A percentile compares a stretch with the other conserved stretches of the same genome.
These are phyloP conservation scores for Daldinia grandis DNA, from an alignment of 495 filamentous ascomycete genomes.

Conservation along the genomic window DNA sequence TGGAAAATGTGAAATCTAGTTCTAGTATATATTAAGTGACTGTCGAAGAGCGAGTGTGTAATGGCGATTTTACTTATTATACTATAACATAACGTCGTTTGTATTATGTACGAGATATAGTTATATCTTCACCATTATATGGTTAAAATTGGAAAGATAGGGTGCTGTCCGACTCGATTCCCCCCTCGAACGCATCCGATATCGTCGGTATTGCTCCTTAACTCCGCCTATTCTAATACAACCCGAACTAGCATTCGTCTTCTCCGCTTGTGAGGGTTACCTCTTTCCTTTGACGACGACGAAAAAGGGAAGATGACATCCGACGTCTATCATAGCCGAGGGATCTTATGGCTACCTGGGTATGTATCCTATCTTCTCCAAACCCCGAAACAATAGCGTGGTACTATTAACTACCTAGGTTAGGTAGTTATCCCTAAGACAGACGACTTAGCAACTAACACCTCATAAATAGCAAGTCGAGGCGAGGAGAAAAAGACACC, in stretches of 20 bases:
- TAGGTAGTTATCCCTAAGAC: neutral
- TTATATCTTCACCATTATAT: neutral
- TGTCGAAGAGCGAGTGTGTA: neutral
- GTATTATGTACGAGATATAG: neutral
- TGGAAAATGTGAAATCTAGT: neutral
- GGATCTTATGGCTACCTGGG: neutral
- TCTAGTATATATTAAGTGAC: neutral
- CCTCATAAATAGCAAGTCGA: neutral
- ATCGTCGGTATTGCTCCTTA: neutral
- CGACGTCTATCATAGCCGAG: neutral
- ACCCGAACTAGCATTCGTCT: neutral
- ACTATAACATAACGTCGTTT: neutral
- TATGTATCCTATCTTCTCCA: conserved; percentile 25
- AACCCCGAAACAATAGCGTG: conserved; percentile 5
- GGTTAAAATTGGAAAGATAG: neutral
- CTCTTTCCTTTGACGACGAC: neutral
- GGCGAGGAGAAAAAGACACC: neutral
- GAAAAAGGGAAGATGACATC: neutral
- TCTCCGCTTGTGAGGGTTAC: neutral
- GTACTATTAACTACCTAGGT: neutral
- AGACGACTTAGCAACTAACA: neutral
- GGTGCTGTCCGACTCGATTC: neutral
- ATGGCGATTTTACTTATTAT: neutral
- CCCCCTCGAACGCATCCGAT: neutral
- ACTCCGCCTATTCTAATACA: neutral